Percentiles rank a stretch among this genome's conserved stretches.
phyloP scores from a whole-genome alignment of 2,329 filamentous ascomycete genomes.

The Xylariaceae sp. region DNA sequence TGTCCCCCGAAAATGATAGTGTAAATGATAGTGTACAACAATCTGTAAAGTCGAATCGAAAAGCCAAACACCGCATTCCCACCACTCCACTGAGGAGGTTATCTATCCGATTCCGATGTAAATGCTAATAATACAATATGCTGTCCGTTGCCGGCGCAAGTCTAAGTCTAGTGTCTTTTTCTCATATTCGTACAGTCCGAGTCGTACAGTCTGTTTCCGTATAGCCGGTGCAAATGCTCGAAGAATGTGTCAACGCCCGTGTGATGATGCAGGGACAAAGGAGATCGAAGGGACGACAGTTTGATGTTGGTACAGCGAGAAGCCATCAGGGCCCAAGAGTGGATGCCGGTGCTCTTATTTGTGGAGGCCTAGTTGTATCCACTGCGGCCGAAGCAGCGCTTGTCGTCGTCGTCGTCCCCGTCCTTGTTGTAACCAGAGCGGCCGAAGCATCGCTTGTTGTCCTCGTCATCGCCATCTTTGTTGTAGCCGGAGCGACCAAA shows the following conservation, averaged over 20 bases:
- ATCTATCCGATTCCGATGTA: constrained; percentile 14
- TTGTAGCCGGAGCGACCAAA: constrained; percentile 33
- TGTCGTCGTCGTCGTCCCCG: constrained; percentile 18
- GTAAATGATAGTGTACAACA: constrained; percentile 6
- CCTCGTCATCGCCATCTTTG: constrained; percentile 28
- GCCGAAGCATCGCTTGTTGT: constrained; percentile 23
- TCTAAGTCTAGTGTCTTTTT: constrained; percentile 17
- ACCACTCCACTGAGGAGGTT: no score
- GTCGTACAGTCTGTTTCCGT: constrained; percentile 12
- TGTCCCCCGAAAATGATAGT: constrained; percentile 1
- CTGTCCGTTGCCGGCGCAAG: constrained; percentile 18
- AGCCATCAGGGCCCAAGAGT: constrained; percentile 2
- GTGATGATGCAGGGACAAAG: constrained; percentile 20
- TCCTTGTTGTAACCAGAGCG: constrained; percentile 28
- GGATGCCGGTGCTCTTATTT: constrained; percentile 2
- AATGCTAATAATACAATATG: constrained; percentile 17
- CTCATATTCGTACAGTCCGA: constrained; percentile 20
- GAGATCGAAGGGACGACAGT: constrained; percentile 10
- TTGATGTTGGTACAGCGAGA: constrained; percentile 18
- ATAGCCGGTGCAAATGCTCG: constrained; percentile 21
- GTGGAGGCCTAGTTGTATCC: constrained; percentile 20
- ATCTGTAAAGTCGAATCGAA: constrained; percentile 1
- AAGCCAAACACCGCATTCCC: constrained; percentile 8
- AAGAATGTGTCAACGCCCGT: constrained; percentile 13
- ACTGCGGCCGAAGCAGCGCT: constrained; percentile 16